Base-by-base conservation (phyloP, 257 asterid genomes). In the Solanum habrochaites region DNA sequence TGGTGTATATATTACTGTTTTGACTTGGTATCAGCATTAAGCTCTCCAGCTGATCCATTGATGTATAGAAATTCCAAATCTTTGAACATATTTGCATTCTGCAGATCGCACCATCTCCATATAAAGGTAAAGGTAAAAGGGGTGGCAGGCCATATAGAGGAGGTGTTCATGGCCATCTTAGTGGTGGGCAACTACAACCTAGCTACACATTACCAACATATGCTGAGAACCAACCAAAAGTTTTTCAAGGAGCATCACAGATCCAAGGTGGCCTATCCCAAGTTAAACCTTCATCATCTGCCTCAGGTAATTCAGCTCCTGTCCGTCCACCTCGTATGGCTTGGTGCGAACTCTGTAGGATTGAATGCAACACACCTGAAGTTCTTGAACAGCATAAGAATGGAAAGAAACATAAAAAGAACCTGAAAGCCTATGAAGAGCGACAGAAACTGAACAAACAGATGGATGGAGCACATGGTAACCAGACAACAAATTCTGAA, bases 351-450 rank as follows among this genome's bases (percentile, higher is more conserved):
- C 90, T 94, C 89, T 94, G 97, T 90, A 91, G 85, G 72, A 91
- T 93, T 49, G 94, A 89, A 87, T 94, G 97, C 93, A 93, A 93
- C 87, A 91, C 91, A 39, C 88, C 84, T 20, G 97, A 94, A 89
- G 87, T 93, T 77, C 90, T 94, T 43, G 91, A 94, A 86, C 91
- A 86, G 74, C 97, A 94, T 89, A 75, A 85, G 87, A 91, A 84
- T 27, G 97, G 97, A 85, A 94, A 94, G 88, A 94, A 90, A 86
- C 97, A 94, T 84, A 86, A 87, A 86, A 94, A 93, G 93, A 93
- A 92, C 66, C 37, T 92, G 83, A 92, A 92, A 89, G 90, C 84
- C 56, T 72, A 89, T 35, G 91, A 90, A 87, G 95, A 91, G 86
- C 58, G 85, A 29, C 94, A 91, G 83, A 88, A 90, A 69, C 83